Percentiles rank a stretch among this genome's conserved stretches.
Conservation (phyloP, 2,329 filamentous ascomycete species). For the Dothistroma septosporum region DNA sequence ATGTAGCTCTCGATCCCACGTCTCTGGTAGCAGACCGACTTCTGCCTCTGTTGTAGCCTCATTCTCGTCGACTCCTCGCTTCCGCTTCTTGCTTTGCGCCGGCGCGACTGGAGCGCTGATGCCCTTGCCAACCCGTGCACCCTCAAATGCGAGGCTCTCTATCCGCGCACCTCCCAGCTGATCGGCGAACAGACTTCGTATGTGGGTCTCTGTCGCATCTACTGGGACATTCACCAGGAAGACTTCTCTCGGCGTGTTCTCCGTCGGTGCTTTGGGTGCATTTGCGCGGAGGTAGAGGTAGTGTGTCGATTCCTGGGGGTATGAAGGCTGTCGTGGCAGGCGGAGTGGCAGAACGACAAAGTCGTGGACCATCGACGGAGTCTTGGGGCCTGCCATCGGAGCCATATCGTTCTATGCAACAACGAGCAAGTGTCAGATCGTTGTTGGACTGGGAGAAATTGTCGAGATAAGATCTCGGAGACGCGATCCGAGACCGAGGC, state of each 20-base stretch:
- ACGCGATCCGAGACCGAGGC: not conserved
- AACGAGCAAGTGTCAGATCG: not conserved
- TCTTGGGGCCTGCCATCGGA: conserved; percentile 2
- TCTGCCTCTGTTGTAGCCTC: conserved; percentile 49
- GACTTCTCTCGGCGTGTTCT: conserved; percentile 70
- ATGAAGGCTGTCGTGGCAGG: conserved; percentile 61
- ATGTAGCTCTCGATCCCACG: conserved; percentile 69
- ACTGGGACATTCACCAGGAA: conserved; percentile 88
- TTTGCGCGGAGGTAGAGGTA: conserved; percentile 85
- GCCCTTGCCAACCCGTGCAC: conserved; percentile 47
- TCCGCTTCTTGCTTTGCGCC: conserved; percentile 53
- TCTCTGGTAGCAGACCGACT: conserved; percentile 54
- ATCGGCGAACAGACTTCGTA: conserved; percentile 69
- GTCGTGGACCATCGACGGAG: conserved; percentile 46
- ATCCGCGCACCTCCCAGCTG: conserved; percentile 75
- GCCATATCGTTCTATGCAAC: conserved; percentile 2
- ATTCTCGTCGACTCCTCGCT: conserved; percentile 42
- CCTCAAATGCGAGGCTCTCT: conserved; percentile 72
- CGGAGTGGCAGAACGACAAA: conserved; percentile 67
- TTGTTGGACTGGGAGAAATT: not conserved
- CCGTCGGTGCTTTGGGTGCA: conserved; percentile 69
- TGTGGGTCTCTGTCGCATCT: conserved; percentile 72
- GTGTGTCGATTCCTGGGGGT: conserved; percentile 62
- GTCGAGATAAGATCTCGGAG: not conserved
- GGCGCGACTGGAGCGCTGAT: conserved; percentile 34